Conservation (phyloP, 768 basidiomycete genomes). For the Mycena rebaudengoi region DNA sequence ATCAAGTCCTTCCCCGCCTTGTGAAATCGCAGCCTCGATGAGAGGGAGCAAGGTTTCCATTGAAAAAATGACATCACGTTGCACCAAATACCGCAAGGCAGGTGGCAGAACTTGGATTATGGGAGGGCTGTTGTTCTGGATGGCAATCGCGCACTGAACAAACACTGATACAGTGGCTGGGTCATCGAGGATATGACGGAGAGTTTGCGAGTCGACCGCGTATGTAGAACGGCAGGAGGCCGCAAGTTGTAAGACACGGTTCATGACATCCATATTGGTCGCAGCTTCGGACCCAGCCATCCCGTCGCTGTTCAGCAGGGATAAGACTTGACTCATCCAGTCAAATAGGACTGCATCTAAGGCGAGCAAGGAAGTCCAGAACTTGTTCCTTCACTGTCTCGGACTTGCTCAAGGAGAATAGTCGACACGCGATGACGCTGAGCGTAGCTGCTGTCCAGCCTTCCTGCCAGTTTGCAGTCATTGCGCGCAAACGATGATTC, state of each 20-base stretch:
- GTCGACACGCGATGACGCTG: slow-evolving; percentile 38
- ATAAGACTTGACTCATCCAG: slow-evolving; percentile 44
- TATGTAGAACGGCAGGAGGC: slow-evolving; percentile 47
- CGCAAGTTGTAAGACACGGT: slow-evolving; percentile 45
- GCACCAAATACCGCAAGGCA: slow-evolving; percentile 5
- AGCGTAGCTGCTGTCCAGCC: slow-evolving; percentile 19
- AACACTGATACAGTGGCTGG: slow-evolving; percentile 36
- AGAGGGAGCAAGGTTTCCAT: not conserved
- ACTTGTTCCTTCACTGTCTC: slow-evolving; percentile 22
- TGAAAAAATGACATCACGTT: not conserved
- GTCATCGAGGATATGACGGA: slow-evolving; percentile 30
- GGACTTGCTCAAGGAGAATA: slow-evolving; percentile 38
- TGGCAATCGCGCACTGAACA: slow-evolving; percentile 40
- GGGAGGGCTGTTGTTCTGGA: slow-evolving; percentile 21
- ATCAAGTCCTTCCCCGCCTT: not conserved
- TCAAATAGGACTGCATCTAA: slow-evolving; percentile 40
- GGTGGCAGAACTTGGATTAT: not conserved
- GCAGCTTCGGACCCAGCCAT: slow-evolving; percentile 19
- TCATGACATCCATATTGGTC: slow-evolving; percentile 24
- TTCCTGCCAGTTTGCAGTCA: slow-evolving; percentile 14
- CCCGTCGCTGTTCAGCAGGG: slow-evolving; percentile 33
- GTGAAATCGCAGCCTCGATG: not conserved
- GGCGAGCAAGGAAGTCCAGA: slow-evolving; percentile 37
- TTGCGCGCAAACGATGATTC: not conserved
- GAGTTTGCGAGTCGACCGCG: not conserved